These are phyloP conservation scores for Fusarium subtropicale DNA, from an alignment of 2,329 filamentous ascomycete genomes.

Conservation along the genomic window DNA sequence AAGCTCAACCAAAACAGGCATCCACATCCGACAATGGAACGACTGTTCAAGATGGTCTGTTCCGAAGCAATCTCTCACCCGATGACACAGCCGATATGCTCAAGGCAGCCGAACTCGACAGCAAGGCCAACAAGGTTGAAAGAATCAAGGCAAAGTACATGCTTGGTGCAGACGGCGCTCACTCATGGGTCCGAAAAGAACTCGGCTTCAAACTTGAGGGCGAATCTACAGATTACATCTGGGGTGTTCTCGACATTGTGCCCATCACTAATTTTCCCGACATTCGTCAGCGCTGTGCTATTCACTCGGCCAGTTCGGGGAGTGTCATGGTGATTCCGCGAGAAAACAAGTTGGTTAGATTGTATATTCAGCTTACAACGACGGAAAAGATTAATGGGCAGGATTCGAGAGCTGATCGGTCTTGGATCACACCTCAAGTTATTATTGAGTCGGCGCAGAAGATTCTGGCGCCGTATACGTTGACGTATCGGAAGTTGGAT, in stretches of 20 bases:
- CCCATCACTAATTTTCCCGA: slow-evolving; percentile 67
- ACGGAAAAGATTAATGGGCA: not conserved
- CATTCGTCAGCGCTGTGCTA: slow-evolving; percentile 67
- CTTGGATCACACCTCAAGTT: slow-evolving; percentile 70
- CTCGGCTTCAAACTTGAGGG: slow-evolving; percentile 64
- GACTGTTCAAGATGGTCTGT: slow-evolving; percentile 10
- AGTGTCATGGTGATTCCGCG: slow-evolving; percentile 74
- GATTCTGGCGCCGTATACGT: slow-evolving; percentile 74
- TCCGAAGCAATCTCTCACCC: slow-evolving; percentile 38
- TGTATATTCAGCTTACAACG: slow-evolving; percentile 68
- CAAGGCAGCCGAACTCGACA: slow-evolving; percentile 43
- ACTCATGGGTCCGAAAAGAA: slow-evolving; percentile 71
- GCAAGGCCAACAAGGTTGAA: slow-evolving; percentile 43
- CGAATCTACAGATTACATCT: slow-evolving; percentile 65
- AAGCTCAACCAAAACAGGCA: slow-evolving; percentile 5
- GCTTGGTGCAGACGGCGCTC: slow-evolving; percentile 76
- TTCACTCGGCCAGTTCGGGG: slow-evolving; percentile 66
- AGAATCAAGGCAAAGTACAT: slow-evolving; percentile 64
- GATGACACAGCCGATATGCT: slow-evolving; percentile 67
- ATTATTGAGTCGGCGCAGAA: slow-evolving; percentile 72
- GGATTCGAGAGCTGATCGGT: slow-evolving; percentile 63
- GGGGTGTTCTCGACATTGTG: slow-evolving; percentile 61
- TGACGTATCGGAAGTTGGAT: slow-evolving; percentile 72
- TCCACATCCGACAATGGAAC: not conserved
- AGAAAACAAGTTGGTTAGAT: slow-evolving; percentile 70